Evolutionary conservation across 2,329 filamentous ascomycete species (phyloP).

Genomic region (Ceratocystis alfenasii): DNA sequence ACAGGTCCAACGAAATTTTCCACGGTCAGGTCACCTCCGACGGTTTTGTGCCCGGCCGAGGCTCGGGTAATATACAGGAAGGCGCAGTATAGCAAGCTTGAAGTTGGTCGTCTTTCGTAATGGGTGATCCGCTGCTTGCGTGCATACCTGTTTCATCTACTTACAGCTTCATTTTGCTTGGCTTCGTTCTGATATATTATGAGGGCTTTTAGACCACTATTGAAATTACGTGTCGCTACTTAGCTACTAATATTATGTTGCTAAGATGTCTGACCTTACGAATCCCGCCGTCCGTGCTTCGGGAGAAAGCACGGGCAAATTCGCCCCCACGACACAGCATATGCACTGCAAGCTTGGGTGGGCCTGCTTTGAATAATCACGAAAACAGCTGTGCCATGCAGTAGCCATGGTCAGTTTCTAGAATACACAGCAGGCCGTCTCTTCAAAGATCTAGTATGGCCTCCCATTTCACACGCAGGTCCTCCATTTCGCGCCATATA

Average conservation of each 20-base stretch:
- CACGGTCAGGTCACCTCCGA: constrained; percentile 1
- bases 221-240: background rate
- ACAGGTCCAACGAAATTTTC: constrained; percentile 9
- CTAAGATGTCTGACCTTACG: background rate
- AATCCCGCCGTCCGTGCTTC: background rate
- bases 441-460: constrained; percentile 23
- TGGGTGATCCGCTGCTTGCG: background rate
- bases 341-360: background rate
- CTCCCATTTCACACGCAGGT: constrained; percentile 55
- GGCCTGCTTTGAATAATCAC: background rate
- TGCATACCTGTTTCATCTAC: too few relatives aligned
- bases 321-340: background rate
- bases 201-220: background rate
- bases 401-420: background rate
- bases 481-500: constrained; percentile 62
- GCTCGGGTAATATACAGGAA: background rate
- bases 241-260: background rate
- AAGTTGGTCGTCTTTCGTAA: background rate
- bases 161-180: background rate
- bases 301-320: background rate
- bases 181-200: background rate
- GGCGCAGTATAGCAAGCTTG: background rate
- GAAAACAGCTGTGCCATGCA: background rate
- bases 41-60: background rate
- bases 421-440: background rate